These are phyloP conservation scores for Boeremia lycopersici DNA, from an alignment of 2,329 filamentous ascomycete genomes.

Conservation along the genomic window DNA sequence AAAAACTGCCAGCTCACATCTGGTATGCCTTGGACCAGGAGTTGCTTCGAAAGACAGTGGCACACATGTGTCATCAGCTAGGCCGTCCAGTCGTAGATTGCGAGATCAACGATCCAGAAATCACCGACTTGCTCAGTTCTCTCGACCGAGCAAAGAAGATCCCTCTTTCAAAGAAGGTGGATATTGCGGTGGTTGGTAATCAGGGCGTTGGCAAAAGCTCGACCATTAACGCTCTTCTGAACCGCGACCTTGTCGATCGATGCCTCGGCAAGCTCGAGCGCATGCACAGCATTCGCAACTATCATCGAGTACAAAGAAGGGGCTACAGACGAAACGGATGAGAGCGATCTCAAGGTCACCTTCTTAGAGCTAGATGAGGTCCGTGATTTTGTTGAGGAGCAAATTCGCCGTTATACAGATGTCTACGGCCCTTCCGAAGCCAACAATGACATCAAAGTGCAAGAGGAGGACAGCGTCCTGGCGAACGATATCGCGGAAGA, in stretches of 20 bases:
- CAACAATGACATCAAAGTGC: not conserved
- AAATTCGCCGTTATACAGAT: conserved; percentile 8
- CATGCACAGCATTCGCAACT: conserved; percentile 18
- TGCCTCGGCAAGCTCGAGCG: conserved; percentile 1
- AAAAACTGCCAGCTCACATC: not conserved
- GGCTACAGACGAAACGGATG: conserved; percentile 4
- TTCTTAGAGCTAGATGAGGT: conserved; percentile 7
- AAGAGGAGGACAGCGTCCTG: not conserved
- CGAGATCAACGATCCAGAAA: not conserved
- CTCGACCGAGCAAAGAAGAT: not conserved
- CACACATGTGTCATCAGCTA: conserved; percentile 8
- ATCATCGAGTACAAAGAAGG: conserved; percentile 12
- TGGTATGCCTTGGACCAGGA: conserved; percentile 12
- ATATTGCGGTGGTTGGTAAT: conserved; percentile 18
- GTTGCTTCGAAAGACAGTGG: not conserved
- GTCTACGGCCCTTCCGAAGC: not conserved
- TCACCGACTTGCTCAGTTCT: not conserved
- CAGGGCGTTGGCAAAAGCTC: conserved; percentile 23
- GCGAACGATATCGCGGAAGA: not conserved
- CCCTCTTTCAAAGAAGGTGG: not conserved
- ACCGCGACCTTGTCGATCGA: conserved; percentile 14
- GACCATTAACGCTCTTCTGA: conserved; percentile 16
- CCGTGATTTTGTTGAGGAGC: conserved; percentile 9
- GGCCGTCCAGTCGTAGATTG: not conserved
- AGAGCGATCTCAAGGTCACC: conserved; percentile 15